Conservation (phyloP, 2,329 filamentous ascomycete species). For the Penicillium sclerotigenum region DNA sequence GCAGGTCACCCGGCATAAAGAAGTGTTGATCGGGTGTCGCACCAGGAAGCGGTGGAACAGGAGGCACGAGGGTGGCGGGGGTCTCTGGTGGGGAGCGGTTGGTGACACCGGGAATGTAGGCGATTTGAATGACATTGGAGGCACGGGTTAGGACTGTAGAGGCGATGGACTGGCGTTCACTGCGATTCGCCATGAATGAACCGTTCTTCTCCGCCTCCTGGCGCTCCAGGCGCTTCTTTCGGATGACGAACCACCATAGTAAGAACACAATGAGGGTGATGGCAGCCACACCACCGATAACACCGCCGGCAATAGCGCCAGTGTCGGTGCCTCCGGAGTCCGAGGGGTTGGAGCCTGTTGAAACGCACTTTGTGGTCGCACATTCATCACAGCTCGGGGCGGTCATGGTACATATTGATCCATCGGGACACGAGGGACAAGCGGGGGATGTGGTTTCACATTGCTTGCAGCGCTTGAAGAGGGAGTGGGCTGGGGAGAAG, state of each 20-base stretch:
- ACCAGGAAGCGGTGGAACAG: constrained; percentile 84
- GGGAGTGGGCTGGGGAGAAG: constrained; percentile 23
- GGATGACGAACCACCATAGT: constrained; percentile 84
- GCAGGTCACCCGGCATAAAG: constrained; percentile 85
- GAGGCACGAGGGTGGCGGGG: constrained; percentile 76
- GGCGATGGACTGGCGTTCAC: constrained; percentile 82
- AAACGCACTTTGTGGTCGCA: constrained; percentile 51
- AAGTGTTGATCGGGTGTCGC: constrained; percentile 75
- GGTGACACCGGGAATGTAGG: constrained; percentile 95
- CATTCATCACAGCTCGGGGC: constrained; percentile 60
- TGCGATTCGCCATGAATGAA: constrained; percentile 52
- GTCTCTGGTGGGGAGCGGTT: constrained; percentile 86
- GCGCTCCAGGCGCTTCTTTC: constrained; percentile 64
- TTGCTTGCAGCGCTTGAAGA: constrained; percentile 50
- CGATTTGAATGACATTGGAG: constrained; percentile 99
- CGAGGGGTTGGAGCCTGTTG: constrained; percentile 7
- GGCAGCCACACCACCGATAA: constrained; percentile 76
- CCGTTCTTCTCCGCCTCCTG: constrained; percentile 55
- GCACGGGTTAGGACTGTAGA: constrained; percentile 93
- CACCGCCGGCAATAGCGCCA: constrained; percentile 87
- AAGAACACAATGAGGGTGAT: constrained; percentile 74
- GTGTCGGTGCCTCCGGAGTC: constrained; percentile 58
- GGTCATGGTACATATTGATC: constrained; percentile 59
- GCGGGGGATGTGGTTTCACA: constrained; percentile 54
- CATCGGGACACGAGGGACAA: constrained; percentile 58